Conservation (phyloP, 2,329 filamentous ascomycete genomes). For the Penicillium sp. region DNA sequence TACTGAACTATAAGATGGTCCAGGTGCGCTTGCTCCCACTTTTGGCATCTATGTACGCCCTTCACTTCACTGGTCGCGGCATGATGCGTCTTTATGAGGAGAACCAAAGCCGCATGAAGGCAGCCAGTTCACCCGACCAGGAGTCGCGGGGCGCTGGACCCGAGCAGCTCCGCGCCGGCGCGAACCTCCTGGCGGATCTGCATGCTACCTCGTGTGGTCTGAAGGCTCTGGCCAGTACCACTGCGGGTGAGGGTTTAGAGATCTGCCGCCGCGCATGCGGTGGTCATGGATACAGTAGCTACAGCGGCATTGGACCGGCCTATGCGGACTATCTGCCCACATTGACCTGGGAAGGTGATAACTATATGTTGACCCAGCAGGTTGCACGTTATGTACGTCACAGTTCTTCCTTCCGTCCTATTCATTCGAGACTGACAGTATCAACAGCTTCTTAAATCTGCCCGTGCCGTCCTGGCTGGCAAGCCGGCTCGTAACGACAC, state of each 20-base stretch:
- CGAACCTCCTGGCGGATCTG: constrained; percentile 68
- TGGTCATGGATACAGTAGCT: constrained; percentile 72
- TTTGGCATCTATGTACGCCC: constrained; percentile 70
- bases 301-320: constrained; percentile 72
- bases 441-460: constrained; percentile 65
- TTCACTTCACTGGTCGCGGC: constrained; percentile 72
- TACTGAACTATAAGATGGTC: constrained; percentile 79
- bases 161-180: constrained; percentile 64
- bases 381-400: constrained; percentile 64
- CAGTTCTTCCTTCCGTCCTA: background rate
- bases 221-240: constrained; percentile 69
- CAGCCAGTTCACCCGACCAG: constrained; percentile 43
- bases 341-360: constrained; percentile 72
- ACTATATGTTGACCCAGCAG: constrained; percentile 80
- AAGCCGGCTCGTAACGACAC: constrained; percentile 67
- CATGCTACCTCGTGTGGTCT: constrained; percentile 75
- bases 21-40: constrained; percentile 70
- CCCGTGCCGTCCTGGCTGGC: constrained; percentile 65
- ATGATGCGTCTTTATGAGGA: constrained; percentile 74
- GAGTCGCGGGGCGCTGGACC: constrained; percentile 59
- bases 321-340: constrained; percentile 74
- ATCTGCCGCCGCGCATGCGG: constrained; percentile 72
- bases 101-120: constrained; percentile 66
- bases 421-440: constrained; percentile 1
- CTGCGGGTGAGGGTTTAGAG: constrained; percentile 71